Base-by-base conservation (phyloP, 2,329 filamentous ascomycete species). In the Cladophialophora exuberans region DNA sequence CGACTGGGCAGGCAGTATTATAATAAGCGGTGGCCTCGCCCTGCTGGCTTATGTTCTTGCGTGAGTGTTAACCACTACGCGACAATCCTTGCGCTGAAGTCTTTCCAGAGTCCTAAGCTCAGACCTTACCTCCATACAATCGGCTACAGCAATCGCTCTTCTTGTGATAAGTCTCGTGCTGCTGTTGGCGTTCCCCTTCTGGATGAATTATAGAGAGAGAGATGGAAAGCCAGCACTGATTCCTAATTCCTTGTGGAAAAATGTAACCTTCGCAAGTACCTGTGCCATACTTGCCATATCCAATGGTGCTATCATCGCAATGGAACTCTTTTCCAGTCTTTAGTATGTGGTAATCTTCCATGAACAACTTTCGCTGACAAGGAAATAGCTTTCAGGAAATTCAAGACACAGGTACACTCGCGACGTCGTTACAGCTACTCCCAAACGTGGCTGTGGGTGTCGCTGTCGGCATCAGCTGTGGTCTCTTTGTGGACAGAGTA, bases 1-100 rank as follows among this genome's bases (percentile, higher is more conserved):
- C 38, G 80, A 83, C 56, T 83, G 79, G 80, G 64, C 79, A 28
- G 80, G 79, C 0, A 77, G 76, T 5, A 18, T 70, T 0, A 69
- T 82, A 22, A 72, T 75, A 3, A 77, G 73, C 57, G 67, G 72
- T 1, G 76, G 72, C 22, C 66, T 82, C 17, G 79, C 75, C 0
- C 67, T 82, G 56, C 69, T 82, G 2, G 79, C 75, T 2, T 82
- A 82, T 63, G 72, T 78, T 18, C 72, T 79, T 38, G 76, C 47
- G 48, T 49, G 22, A 39, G 33, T 38, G 22, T 11, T 35, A 25
- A 10, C 25, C 42, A n/a, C n/a, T n/a, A n/a, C n/a, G n/a, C n/a
- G n/a, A n/a, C n/a, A n/a, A n/a, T n/a, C n/a, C n/a, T n/a, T n/a
- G n/a, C n/a, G n/a, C n/a, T n/a, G n/a, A n/a, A n/a, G n/a, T n/a